Evolutionary conservation across 2,329 filamentous ascomycete species (phyloP), one percentile per base, ranked within the genome.

Genomic region (Sarocladium kiliense): DNA sequence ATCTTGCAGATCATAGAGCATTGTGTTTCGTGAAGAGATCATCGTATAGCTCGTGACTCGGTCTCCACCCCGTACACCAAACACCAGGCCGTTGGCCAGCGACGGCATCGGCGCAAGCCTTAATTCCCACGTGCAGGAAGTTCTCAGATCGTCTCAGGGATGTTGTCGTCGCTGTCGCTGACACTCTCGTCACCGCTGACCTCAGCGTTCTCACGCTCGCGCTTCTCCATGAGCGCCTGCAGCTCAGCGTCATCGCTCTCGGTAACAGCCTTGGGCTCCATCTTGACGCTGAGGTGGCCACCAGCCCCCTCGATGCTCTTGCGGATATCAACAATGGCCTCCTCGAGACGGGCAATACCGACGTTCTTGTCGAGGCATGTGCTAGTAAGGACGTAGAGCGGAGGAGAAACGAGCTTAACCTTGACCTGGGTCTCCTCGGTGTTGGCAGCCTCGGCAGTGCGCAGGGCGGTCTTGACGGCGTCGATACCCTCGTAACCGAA

Each of bases 261-360:
- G 1, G 94, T 99, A 59, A 99, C 94, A 3, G 95, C 94, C 85
- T 97, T 97, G 63, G 94, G 94, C 66, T 94, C 92, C 94, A 99
- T 99, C 85, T 95, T 96, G 64, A 97, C 88, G 42, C 87, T 82
- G 67, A 93, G 88, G 68, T 84, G 85, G 58, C 94, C 94, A 54
- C 89, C 89, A 1, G 88, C 82, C 45, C 74, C 78, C 68, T 86
- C 84, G 69, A 99, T 99, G 71, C 81, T 91, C 67, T 77, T 81
- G 65, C 88, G 82, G 65, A 99, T 92, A 64, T 92, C 89, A 66
- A 88, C 80, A 64, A 99, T 99, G 18, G 94, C 91, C 67, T 91
- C 87, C 72, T 96, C 90, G 63, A 99, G 77, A 59, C 87, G 84
- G 59, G 85, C 77, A 65, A 99, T 96, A 57, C 94, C 94, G 53